phyloP scores from a whole-genome alignment of 768 basidiomycete genomes.

The Amanita pseudoporphyria region DNA sequence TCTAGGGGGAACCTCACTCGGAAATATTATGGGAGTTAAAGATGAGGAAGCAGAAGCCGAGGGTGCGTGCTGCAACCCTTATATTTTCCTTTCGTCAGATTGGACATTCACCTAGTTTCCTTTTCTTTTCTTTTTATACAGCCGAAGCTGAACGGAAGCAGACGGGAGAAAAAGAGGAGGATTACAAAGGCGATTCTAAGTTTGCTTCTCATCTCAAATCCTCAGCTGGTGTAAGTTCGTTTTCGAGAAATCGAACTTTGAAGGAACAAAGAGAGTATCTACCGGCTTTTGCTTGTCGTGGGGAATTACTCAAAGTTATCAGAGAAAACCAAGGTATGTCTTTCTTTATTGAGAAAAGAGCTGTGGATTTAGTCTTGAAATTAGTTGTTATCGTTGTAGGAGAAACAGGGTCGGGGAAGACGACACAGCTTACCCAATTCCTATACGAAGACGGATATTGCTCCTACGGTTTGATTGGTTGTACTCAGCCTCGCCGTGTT shows the following conservation, averaged over 20 bases:
- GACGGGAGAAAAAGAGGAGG: slow-evolving; percentile 47
- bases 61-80: slow-evolving; percentile 42
- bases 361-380: slow-evolving; percentile 3
- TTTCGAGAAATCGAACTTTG: slow-evolving; percentile 72
- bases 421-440: slow-evolving; percentile 92
- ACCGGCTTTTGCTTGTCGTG: slow-evolving; percentile 95
- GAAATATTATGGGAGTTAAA: slow-evolving; percentile 96
- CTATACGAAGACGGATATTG: slow-evolving; percentile 97
- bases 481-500: slow-evolving; percentile 96
- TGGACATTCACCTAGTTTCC: slow-evolving; percentile 73
- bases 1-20: slow-evolving; percentile 86
- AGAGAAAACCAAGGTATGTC: slow-evolving; percentile 87
- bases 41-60: slow-evolving; percentile 91
- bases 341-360: neutral
- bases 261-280: slow-evolving; percentile 96
- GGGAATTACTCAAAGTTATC: slow-evolving; percentile 80
- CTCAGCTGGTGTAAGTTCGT: slow-evolving; percentile 67
- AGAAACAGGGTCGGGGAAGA: slow-evolving; percentile 99
- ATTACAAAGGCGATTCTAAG: slow-evolving; percentile 91
- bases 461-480: slow-evolving; percentile 81
- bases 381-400: slow-evolving; percentile 91
- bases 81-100: slow-evolving; percentile 28
- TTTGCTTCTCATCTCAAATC: slow-evolving; percentile 92
- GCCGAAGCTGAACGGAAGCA: slow-evolving; percentile 45
- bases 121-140: slow-evolving; percentile 29